Base-by-base conservation (phyloP, 23 red algal genomes). In the Cyanidiococcus yangmingshanensis region DNA sequence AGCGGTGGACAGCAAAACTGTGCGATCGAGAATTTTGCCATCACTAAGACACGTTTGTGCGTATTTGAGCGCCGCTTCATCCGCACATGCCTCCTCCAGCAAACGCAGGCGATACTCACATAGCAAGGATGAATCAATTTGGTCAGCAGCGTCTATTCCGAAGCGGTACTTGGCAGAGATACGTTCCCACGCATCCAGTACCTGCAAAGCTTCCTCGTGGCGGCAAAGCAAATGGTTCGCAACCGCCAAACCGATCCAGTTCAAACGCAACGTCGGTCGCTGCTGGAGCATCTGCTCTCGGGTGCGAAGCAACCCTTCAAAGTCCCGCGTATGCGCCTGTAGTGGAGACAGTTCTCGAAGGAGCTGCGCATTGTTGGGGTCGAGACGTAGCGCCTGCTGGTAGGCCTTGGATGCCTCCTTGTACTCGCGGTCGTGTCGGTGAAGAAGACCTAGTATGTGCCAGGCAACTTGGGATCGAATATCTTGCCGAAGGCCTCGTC, bases 231-330 rank as follows among this genome's bases (percentile, higher is more conserved):
- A 75, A 74, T 98, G 94, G 79, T 82, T 86, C 2, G 87, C 85
- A 15, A 98, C 74, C 39, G 94, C 94, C 39, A 98, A 80, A 37
- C 82, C 87, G 38, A 91, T 76, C 94, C 94, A 98, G 79, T 98
- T 85, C 37, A 77, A 75, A 39, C 76, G 54, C 35, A 80, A 82
- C 24, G 77, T 85, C 0, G 94, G 88, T 39, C 86, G 81, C 39
- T 89, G 68, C 21, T 79, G 90, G 26, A 98, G 77, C 77, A 98
- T 57, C 0, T 79, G 76, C 25, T 84, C 50, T 27, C 87, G 77
- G 3, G 94, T 91, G 16, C 82, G 76, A 27, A 86, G 68, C 32
- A 91, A 58, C 33, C 94, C 94, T 2, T 91, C 88, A 71, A 89
- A 91, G 71, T 98, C 88, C 51, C 94, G 89, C 39, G 85, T 89